phyloP scores from a whole-genome alignment of 768 basidiomycete species.

The Tylopilus vinaceipallidus region DNA sequence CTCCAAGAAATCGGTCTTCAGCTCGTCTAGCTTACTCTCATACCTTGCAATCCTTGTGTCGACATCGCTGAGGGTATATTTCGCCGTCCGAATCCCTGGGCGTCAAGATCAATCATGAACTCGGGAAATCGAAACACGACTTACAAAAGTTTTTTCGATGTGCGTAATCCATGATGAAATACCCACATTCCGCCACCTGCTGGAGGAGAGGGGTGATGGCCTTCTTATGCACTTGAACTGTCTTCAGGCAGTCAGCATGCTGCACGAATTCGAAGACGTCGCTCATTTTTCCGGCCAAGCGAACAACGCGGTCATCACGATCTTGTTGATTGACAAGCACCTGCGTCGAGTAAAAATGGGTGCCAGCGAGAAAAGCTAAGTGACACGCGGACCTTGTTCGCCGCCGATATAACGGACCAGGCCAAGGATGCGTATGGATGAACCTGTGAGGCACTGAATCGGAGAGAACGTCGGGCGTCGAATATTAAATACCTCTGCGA shows the following conservation, averaged over 20 bases:
- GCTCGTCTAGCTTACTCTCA: neutral
- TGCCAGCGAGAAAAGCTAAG: neutral
- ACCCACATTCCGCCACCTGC: constrained; percentile 11
- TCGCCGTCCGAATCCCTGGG: neutral
- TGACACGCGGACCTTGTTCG: too few relatives aligned
- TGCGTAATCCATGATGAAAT: constrained; percentile 4
- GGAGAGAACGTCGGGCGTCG: neutral
- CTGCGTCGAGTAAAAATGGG: neutral
- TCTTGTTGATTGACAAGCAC: too few relatives aligned
- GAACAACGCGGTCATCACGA: neutral
- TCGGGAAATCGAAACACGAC: neutral
- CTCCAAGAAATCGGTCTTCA: neutral
- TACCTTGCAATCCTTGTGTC: neutral
- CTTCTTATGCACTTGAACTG: neutral
- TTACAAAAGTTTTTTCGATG: neutral
- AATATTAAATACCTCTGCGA: neutral
- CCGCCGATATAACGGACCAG: too few relatives aligned
- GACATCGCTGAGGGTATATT: neutral
- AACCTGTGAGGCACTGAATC: too few relatives aligned
- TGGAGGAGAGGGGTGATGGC: neutral
- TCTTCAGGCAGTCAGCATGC: neutral
- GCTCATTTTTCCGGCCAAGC: neutral
- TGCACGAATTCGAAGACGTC: neutral
- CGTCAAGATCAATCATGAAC: neutral
- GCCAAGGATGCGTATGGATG: too few relatives aligned